Evolutionary conservation across 257 asterid genomes (phyloP), one percentile per base, ranked within the genome.

Genomic region (Verbascum thapsus): DNA sequence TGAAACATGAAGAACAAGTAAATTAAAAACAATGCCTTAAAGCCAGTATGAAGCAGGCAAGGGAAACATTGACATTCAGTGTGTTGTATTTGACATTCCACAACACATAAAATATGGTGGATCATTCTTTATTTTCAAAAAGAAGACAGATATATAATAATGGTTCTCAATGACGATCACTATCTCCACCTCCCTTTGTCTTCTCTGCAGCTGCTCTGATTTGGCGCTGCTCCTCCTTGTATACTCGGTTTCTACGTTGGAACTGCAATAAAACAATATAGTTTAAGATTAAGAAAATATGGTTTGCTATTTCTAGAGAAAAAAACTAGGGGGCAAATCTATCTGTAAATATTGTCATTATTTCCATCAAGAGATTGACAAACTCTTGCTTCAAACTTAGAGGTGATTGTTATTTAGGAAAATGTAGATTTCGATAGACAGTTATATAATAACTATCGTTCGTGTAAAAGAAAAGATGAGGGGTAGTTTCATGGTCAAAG

Each of bases 201-300:
- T 82, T 83, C 74, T 84, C 85, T 13, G 81, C 67, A 74, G 95
- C 86, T 67, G 91, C 95, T 83, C 99, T 80, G 47, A 85, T 67
- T 53, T 92, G 97, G 19, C 97, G 96, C 71, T 92, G 99, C 84
- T 92, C 97, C 86, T 92, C 99, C 79, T 92, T 92, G 88, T 89
- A 92, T 42, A 92, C 70, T 71, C 96, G 80, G 78, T 92, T 92
- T 80, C 99, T 81, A 43, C 99, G 84, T 76, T 85, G 96, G 73
- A 75, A 92, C 99, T 89, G 87, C 73, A 69, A 42, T 56, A 63
- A 32, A 55, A 72, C 22, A 16, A 17, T 40, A 41, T 34, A 17
- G 26, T 40, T 57, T 55, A 50, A 74, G 47, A 70, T 16, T 40
- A 23, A 44, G 30, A 53, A 37, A 17, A 9, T n/a, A 48, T 0